Percentiles rank a stretch among this genome's conserved stretches.
Conservation (phyloP, 1,284 basidiomycete genomes). For the Omphalotus olearius region DNA sequence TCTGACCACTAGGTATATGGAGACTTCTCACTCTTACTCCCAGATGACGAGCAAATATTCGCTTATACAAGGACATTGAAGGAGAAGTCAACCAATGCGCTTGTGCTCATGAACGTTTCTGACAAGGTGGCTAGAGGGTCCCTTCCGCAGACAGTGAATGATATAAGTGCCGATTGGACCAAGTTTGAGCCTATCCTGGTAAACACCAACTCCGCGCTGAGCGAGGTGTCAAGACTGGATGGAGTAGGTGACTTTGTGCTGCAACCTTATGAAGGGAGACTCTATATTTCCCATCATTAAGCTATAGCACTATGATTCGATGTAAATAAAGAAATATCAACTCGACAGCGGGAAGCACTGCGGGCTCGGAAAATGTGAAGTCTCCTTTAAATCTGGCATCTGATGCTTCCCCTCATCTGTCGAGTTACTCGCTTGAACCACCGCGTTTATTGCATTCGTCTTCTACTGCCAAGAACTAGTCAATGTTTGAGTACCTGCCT, state of each 20-base stretch:
- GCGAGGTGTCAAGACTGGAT: no score
- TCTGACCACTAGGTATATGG: constrained; percentile 45
- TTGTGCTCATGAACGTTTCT: constrained; percentile 54
- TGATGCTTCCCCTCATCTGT: no score
- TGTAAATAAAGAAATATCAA: no score
- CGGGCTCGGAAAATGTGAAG: no score
- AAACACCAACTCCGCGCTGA: not conserved
- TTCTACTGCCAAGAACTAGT: constrained; percentile 33
- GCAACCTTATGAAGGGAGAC: constrained; percentile 9
- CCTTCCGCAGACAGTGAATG: not conserved
- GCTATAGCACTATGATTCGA: no score
- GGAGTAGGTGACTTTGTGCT: not conserved
- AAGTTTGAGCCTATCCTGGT: not conserved
- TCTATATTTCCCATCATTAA: constrained; percentile 4
- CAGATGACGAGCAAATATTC: constrained; percentile 47
- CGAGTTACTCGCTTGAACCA: no score
- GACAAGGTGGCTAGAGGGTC: constrained; percentile 15
- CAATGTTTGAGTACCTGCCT: constrained; percentile 32
- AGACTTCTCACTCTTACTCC: constrained; percentile 45
- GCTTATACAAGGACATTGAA: constrained; percentile 43
- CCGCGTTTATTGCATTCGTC: no score
- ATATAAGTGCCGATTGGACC: not conserved
- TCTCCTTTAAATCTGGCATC: no score
- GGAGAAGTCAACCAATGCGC: constrained; percentile 28
- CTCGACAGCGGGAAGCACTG: no score